Percentiles rank a stretch among this genome's conserved stretches.
Conservation (phyloP, 1,284 basidiomycete genomes). For the Ustilago trichophora region DNA sequence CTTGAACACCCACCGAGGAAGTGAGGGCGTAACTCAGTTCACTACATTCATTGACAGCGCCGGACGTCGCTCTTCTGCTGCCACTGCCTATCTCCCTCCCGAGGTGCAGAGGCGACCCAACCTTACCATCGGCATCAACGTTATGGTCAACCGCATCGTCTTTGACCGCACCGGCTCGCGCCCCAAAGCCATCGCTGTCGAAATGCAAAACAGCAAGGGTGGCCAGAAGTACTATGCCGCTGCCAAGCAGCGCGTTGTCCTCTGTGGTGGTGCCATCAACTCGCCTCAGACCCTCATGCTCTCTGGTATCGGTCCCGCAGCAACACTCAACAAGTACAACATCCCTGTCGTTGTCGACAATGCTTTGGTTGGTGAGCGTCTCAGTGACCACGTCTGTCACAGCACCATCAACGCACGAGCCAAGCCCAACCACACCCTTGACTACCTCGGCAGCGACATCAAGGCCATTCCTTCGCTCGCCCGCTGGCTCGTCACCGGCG, state of each 20-base stretch:
- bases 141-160: slow-evolving; percentile 48
- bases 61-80: slow-evolving; percentile 50
- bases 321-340: slow-evolving; percentile 37
- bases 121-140: slow-evolving; percentile 51
- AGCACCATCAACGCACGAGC: slow-evolving; percentile 24
- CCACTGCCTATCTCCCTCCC: slow-evolving; percentile 50
- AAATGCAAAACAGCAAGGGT: slow-evolving; percentile 40
- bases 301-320: slow-evolving; percentile 72
- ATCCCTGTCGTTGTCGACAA: slow-evolving; percentile 45
- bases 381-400: slow-evolving; percentile 59
- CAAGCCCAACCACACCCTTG: slow-evolving; percentile 38
- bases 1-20: slow-evolving; percentile 48
- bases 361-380: slow-evolving; percentile 49
- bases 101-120: slow-evolving; percentile 49
- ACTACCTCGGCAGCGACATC: slow-evolving; percentile 39
- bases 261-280: slow-evolving; percentile 65
- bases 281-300: slow-evolving; percentile 75
- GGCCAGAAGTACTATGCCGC: slow-evolving; percentile 42
- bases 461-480: slow-evolving; percentile 27
- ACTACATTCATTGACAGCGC: slow-evolving; percentile 53
- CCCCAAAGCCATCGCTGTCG: slow-evolving; percentile 50
- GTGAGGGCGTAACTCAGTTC: slow-evolving; percentile 47
- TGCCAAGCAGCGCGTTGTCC: slow-evolving; percentile 69
- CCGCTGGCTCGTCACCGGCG: slow-evolving; percentile 48
- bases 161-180: slow-evolving; percentile 43